phyloP scores from a whole-genome alignment of 176 grass and related monocot genomes.

The Musa beccarii region DNA sequence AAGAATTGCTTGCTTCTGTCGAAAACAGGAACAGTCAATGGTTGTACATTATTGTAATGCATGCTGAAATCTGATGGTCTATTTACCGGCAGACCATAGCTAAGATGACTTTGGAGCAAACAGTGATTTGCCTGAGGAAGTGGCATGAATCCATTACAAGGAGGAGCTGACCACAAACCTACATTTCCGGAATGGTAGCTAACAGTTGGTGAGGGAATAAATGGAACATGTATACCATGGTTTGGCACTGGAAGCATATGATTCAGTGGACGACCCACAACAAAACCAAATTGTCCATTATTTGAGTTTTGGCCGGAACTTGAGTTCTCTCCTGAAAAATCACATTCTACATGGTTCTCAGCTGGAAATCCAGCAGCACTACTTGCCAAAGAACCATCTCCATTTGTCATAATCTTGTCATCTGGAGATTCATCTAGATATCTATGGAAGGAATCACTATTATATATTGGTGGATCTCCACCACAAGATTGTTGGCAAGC shows the following conservation, averaged over 20 bases:
- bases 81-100: slow-evolving; percentile 31
- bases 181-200: slow-evolving; percentile 36
- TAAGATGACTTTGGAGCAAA: slow-evolving; percentile 26
- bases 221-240: slow-evolving; percentile 35
- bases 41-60: slow-evolving; percentile 49
- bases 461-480: slow-evolving; percentile 17
- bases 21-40: slow-evolving; percentile 38
- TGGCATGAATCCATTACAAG: slow-evolving; percentile 53
- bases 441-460: slow-evolving; percentile 5
- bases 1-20: slow-evolving; percentile 37
- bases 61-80: slow-evolving; percentile 41
- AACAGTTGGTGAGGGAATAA: slow-evolving; percentile 37
- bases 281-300: slow-evolving; percentile 29
- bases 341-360: slow-evolving; percentile 33
- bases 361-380: slow-evolving; percentile 35
- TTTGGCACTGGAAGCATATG: slow-evolving; percentile 25
- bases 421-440: slow-evolving; percentile 19
- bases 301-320: slow-evolving; percentile 14
- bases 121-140: slow-evolving; percentile 39
- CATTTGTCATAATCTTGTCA: slow-evolving; percentile 18
- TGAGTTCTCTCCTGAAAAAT: slow-evolving; percentile 41
- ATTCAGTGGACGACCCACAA: slow-evolving; percentile 22
- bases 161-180: slow-evolving; percentile 41
- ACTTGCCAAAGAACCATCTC: slow-evolving; percentile 26
- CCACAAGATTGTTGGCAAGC: slow-evolving; percentile 35